Evolutionary conservation across 768 basidiomycete genomes (phyloP).

Genomic region (Trametes maxima): DNA sequence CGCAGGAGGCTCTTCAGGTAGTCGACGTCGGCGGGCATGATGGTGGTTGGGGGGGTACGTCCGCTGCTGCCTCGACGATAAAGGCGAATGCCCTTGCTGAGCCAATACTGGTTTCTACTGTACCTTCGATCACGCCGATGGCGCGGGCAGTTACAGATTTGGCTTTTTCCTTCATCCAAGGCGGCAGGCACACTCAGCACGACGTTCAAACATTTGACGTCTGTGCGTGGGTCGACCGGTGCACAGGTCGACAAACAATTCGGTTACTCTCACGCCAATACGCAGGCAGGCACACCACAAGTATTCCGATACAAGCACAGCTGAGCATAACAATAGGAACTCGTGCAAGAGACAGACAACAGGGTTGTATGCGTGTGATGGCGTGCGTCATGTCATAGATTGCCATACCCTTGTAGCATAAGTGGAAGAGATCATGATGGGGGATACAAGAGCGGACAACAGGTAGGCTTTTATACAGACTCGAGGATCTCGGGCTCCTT

Average conservation of each 20-base stretch:
- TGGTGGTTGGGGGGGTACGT: neutral
- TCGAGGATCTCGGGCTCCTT: conserved; percentile 96
- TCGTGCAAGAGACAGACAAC: neutral
- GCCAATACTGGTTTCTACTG: neutral
- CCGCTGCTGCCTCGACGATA: neutral
- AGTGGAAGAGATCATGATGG: conserved; percentile 33
- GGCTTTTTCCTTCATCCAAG: no score
- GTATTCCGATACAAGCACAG: conserved; percentile 1
- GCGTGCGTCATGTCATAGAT: conserved; percentile 39
- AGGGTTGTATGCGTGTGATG: conserved; percentile 2
- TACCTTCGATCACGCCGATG: no score
- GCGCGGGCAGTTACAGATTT: no score
- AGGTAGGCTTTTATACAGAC: conserved; percentile 69
- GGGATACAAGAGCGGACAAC: conserved; percentile 42
- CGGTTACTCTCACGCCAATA: neutral
- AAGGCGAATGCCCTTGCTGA: neutral
- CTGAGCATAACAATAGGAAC: neutral
- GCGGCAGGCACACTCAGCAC: no score
- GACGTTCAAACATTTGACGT: no score
- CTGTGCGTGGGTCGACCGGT: no score
- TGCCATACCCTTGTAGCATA: conserved; percentile 43
- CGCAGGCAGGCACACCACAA: neutral
- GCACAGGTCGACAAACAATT: no score
- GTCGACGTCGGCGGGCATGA: conserved; percentile 73
- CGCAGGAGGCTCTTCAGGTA: conserved; percentile 63